Percentiles rank a stretch among this genome's conserved stretches.
These are phyloP conservation scores for Tagetes patula DNA, from an alignment of 129 eudicot genomes.

Conservation along the genomic window DNA sequence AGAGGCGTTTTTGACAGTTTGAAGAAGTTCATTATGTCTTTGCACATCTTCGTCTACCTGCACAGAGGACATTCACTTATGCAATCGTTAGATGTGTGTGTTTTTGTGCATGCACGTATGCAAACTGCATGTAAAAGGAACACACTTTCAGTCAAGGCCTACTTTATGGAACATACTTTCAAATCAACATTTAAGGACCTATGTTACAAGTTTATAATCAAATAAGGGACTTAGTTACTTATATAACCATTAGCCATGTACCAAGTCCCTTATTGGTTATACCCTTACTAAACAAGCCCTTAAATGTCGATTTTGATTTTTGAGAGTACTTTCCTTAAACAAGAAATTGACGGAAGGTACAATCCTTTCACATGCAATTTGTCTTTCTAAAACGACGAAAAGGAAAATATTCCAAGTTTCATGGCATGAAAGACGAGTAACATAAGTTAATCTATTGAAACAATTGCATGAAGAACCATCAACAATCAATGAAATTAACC, in stretches of 20 bases:
- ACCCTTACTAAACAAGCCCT: background rate
- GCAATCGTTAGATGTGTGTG: background rate
- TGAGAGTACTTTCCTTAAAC: background rate
- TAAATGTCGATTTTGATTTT: background rate
- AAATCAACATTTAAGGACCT: background rate
- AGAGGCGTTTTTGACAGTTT: slow-evolving; percentile 47
- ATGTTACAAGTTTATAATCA: background rate
- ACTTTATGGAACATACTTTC: background rate
- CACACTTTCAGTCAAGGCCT: background rate
- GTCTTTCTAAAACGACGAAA: background rate
- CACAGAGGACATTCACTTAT: slow-evolving; percentile 9
- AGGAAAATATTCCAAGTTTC: background rate
- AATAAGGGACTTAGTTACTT: background rate
- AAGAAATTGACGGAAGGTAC: background rate
- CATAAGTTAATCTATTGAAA: background rate
- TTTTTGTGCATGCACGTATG: background rate
- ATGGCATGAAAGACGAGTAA: background rate
- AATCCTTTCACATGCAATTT: background rate
- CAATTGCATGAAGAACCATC: background rate
- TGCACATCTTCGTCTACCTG: slow-evolving; percentile 86
- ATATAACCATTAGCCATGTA: background rate
- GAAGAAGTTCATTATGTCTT: slow-evolving; percentile 85
- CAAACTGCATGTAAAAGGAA: background rate
- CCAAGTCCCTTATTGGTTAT: background rate
- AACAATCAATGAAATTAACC: slow-evolving; percentile 32